Conservation (phyloP, 768 basidiomycete genomes). For the Naganishia kalamii region DNA sequence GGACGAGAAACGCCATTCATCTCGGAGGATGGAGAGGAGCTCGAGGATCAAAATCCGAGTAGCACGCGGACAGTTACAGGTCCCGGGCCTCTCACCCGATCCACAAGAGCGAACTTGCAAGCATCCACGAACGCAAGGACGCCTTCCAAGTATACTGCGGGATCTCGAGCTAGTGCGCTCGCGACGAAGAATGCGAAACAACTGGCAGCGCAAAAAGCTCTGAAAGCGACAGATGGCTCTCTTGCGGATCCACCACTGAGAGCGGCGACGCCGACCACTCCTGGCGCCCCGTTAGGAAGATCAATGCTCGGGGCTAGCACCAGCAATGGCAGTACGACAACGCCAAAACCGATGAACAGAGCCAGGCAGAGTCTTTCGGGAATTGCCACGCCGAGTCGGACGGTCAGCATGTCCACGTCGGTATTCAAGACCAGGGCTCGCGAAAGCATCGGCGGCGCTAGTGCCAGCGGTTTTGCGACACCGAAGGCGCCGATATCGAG, state of each 20-base stretch:
- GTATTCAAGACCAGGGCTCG: slow-evolving; percentile 30
- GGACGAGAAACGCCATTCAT: slow-evolving; percentile 27
- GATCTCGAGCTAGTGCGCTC: slow-evolving; percentile 78
- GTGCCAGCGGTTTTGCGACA: background rate
- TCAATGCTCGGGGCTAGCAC: slow-evolving; percentile 4
- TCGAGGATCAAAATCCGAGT: slow-evolving; percentile 34
- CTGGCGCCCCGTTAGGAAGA: background rate
- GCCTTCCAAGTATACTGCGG: slow-evolving; percentile 57
- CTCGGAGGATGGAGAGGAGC: slow-evolving; percentile 52
- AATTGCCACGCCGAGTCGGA: slow-evolving; percentile 22
- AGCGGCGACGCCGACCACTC: slow-evolving; percentile 19
- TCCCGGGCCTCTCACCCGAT: slow-evolving; percentile 10
- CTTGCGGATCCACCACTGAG: background rate
- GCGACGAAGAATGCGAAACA: slow-evolving; percentile 77
- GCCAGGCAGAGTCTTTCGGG: slow-evolving; percentile 1
- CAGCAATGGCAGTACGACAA: background rate
- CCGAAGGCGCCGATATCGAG: slow-evolving; percentile 3
- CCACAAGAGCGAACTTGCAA: slow-evolving; percentile 15
- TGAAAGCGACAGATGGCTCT: slow-evolving; percentile 5
- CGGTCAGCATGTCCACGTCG: slow-evolving; percentile 16
- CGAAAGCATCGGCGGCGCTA: slow-evolving; percentile 24
- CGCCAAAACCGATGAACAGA: slow-evolving; percentile 8
- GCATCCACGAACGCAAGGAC: background rate
- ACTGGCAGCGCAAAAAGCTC: slow-evolving; percentile 47
- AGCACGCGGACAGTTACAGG: background rate